Evolutionary conservation across 2,329 filamentous ascomycete species (phyloP).

Genomic region (Neopestalotiopsis rosae): DNA sequence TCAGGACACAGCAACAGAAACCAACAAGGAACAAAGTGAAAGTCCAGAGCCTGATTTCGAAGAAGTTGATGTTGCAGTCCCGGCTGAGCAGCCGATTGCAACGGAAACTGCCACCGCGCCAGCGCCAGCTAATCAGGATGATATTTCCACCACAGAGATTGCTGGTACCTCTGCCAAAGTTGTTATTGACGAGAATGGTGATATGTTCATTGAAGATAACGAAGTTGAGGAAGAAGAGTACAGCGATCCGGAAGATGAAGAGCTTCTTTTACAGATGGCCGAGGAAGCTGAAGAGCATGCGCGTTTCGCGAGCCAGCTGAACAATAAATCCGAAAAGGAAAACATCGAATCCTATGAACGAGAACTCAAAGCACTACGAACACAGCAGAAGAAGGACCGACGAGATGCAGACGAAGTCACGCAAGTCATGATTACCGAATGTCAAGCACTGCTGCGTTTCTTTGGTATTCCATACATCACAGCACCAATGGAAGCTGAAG

Average conservation of each 20-base stretch:
- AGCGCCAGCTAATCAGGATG: conserved; percentile 31
- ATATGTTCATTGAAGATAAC: conserved; percentile 56
- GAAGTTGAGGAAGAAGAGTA: conserved; percentile 69
- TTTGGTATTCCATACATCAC: conserved; percentile 97
- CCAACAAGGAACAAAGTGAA: conserved; percentile 7
- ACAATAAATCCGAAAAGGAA: conserved; percentile 72
- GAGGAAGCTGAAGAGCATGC: conserved; percentile 93
- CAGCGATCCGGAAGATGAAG: conserved; percentile 91
- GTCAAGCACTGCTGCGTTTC: conserved; percentile 84
- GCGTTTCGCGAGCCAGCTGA: conserved; percentile 87
- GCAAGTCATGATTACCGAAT: conserved; percentile 94
- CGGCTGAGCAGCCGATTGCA: conserved; percentile 27
- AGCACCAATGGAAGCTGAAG: conserved; percentile 98
- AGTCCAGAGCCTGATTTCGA: conserved; percentile 44
- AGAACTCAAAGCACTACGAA: conserved; percentile 84
- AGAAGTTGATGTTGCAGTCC: conserved; percentile 37
- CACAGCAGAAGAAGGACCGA: conserved; percentile 95
- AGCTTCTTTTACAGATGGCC: conserved; percentile 83
- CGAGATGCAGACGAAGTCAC: conserved; percentile 97
- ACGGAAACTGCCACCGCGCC: conserved; percentile 4
- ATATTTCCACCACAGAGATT: conserved; percentile 23
- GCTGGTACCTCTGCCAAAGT: conserved; percentile 21
- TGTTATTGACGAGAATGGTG: conserved; percentile 37
- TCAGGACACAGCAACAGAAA: conserved; percentile 25
- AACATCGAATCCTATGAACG: conserved; percentile 82